Percentiles rank a stretch among this genome's conserved stretches.
These are phyloP conservation scores for Microcos paniculata DNA, from an alignment of 345 rosid species.

Conservation along the genomic window DNA sequence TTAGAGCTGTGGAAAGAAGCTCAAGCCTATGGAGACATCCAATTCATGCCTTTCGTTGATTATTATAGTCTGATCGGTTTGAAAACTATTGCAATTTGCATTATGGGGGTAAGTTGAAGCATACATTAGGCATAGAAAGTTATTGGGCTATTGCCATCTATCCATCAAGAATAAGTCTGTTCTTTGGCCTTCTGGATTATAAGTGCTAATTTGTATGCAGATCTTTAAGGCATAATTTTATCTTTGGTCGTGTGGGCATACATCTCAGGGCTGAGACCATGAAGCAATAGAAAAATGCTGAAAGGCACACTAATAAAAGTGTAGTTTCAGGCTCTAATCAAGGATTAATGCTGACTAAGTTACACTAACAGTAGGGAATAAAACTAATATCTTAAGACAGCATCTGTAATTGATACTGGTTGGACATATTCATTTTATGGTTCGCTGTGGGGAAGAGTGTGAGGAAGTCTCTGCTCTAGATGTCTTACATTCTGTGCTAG, in stretches of 20 bases:
- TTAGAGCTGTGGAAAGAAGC: slow-evolving; percentile 92
- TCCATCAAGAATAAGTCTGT: not conserved
- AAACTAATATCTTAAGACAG: not conserved
- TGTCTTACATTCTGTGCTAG: not conserved
- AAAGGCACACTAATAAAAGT: not conserved
- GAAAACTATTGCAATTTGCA: slow-evolving; percentile 81
- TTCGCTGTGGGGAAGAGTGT: not conserved
- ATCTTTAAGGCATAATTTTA: not conserved
- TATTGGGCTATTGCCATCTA: not conserved
- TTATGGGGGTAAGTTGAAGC: slow-evolving; percentile 65
- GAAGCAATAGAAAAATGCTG: not conserved
- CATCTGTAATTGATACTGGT: not conserved
- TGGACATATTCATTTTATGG: not conserved
- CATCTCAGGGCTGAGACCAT: not conserved
- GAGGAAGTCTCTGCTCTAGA: not conserved
- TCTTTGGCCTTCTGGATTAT: not conserved
- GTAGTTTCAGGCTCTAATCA: not conserved
- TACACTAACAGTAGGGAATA: not conserved
- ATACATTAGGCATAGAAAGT: not conserved
- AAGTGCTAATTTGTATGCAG: not conserved
- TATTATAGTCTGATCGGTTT: slow-evolving; percentile 79
- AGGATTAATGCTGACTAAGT: no score
- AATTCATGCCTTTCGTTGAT: slow-evolving; percentile 91
- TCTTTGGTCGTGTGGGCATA: not conserved
- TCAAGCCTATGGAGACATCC: slow-evolving; percentile 76